Evolutionary conservation across 108 stramenopile genomes (phyloP).

Genomic region (Nannochloropsis salina): DNA sequence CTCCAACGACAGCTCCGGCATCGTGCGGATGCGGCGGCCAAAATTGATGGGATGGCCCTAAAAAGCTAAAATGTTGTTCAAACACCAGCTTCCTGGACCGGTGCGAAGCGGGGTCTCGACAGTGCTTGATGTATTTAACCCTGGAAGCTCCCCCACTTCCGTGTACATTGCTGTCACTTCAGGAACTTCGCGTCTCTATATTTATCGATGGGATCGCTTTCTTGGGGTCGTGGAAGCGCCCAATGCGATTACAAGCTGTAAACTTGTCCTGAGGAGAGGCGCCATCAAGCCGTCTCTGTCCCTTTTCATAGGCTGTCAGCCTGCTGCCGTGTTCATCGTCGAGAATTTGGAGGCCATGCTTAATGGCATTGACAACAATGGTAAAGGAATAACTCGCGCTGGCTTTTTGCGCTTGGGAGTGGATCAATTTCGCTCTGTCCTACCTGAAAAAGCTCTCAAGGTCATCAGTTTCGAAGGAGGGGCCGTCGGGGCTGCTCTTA

Average conservation of each 20-base stretch:
- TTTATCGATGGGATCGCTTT: neutral
- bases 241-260: neutral
- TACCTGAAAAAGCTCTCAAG: neutral
- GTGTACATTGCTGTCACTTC: neutral
- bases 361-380: neutral
- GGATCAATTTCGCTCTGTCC: neutral
- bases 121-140: neutral
- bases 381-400: neutral
- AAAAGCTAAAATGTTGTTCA: neutral
- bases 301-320: neutral
- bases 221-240: neutral
- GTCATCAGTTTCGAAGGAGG: neutral
- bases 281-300: neutral
- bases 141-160: neutral
- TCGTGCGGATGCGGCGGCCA: too few relatives aligned
- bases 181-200: neutral
- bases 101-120: neutral
- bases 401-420: neutral
- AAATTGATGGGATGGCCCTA: too few relatives aligned
- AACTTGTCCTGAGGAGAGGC: neutral
- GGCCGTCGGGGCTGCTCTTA: neutral
- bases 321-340: neutral
- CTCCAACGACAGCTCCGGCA: too few relatives aligned
- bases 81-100: neutral
- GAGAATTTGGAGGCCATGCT: neutral